Evolutionary conservation across 495 filamentous ascomycete genomes (phyloP), one percentile per base, ranked within the genome.

Genomic region (Podospora didyma): DNA sequence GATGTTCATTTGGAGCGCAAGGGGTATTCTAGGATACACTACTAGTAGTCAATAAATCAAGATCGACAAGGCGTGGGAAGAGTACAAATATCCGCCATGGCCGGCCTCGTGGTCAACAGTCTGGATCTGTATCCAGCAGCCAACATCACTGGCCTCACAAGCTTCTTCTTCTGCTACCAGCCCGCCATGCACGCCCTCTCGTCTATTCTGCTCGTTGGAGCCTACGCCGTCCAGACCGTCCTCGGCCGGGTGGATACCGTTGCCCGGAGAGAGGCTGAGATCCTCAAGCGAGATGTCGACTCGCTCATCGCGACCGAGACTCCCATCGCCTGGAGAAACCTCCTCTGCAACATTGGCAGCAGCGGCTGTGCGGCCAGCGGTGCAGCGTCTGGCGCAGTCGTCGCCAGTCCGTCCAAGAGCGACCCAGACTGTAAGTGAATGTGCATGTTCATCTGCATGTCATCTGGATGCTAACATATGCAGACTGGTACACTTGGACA

Each of bases 401-500:
- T 89, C 66, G 86, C 86, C 17, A 82, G 77, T 55, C 86, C 86
- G 2, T 82, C 78, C 61, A 83, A 72, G n/a, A 51, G 53, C 7
- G 68, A 73, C 41, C 86, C 86, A 2, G 75, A 87, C 63, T 89
- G 84, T 87, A 70, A 65, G 83, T 70, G 6, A 7, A 16, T 28
- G 7, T 53, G 16, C 19, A 5, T 7, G 11, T 10, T 21, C 20
- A 17, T 49, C 39, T 1, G 12, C 7, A 12, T 46, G 12, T 22
- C n/a, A 49, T 51, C 10, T 51, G 24, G 26, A 9, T 9, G 26
- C 59, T 61, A 19, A 67, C 31, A 34, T 5, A 46, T 34, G 9
- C 49, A 83, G 76, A 81, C 63, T 82, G 69, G 62, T 89, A 81
- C 58, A 86, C 86, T 11, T 90, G 87, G 87, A 87, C 83, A n/a